phyloP scores from a whole-genome alignment of 352 stramenopile species.

The Blastocystis hominis region DNA sequence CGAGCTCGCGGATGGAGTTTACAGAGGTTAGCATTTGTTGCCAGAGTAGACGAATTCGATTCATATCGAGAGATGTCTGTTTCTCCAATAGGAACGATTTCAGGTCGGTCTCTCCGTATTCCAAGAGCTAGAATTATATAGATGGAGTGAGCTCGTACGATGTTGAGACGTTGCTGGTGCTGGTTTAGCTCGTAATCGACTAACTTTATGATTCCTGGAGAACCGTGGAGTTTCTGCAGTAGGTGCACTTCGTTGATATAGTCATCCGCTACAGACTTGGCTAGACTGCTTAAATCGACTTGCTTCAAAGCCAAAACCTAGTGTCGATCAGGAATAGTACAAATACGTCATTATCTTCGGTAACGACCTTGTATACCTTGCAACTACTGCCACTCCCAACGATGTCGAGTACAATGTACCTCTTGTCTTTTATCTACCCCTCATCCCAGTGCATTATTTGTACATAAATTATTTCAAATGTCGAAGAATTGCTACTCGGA shows the following conservation, averaged over 20 bases:
- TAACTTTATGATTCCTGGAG: slow-evolving; percentile 87
- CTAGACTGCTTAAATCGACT: slow-evolving; percentile 84
- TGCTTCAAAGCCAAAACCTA: slow-evolving; percentile 81
- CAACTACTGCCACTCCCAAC: slow-evolving; percentile 90
- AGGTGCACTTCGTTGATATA: slow-evolving; percentile 96
- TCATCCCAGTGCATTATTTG: not conserved
- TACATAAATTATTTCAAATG: slow-evolving; percentile 13
- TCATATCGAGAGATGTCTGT: slow-evolving; percentile 75
- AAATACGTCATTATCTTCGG: slow-evolving; percentile 21
- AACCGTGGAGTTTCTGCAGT: slow-evolving; percentile 79
- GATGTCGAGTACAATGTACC: slow-evolving; percentile 86
- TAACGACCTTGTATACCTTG: slow-evolving; percentile 80
- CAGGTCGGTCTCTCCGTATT: slow-evolving; percentile 13
- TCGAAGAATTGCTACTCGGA: not conserved
- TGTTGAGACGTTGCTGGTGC: slow-evolving; percentile 59
- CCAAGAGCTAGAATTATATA: not conserved
- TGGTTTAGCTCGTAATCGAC: slow-evolving; percentile 83
- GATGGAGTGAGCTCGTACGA: not conserved
- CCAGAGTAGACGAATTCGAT: slow-evolving; percentile 90
- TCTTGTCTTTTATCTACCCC: slow-evolving; percentile 67
- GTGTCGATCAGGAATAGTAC: not conserved
- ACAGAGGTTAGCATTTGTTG: slow-evolving; percentile 95
- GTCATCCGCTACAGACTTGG: slow-evolving; percentile 77
- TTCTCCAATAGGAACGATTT: not conserved
- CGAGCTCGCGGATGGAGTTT: slow-evolving; percentile 85